A percentile compares a stretch with the other conserved stretches of the same genome.
phyloP scores from a whole-genome alignment of 1,139 yeast species.

The Hansenula anomala region DNA sequence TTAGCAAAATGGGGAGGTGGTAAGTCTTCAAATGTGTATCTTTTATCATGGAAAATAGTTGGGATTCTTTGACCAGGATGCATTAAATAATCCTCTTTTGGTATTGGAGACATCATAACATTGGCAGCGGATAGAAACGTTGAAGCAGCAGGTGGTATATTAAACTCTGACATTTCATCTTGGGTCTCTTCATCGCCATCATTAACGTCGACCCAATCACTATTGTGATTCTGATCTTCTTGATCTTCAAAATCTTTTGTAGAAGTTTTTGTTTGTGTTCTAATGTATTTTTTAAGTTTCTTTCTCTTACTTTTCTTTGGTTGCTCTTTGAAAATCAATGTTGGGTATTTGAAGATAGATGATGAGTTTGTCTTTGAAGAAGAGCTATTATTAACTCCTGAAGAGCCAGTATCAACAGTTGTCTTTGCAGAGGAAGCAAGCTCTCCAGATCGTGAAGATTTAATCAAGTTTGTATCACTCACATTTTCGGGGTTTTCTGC shows the following conservation, averaged over 20 bases:
- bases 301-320: conserved; percentile 14
- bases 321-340: conserved; percentile 6
- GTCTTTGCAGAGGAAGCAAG: no score
- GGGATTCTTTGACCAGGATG: conserved; percentile 52
- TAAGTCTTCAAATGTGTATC: conserved; percentile 59
- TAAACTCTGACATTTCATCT: conserved; percentile 25
- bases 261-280: conserved; percentile 24
- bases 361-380: background rate
- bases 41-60: conserved; percentile 74
- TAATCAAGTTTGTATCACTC: background rate
- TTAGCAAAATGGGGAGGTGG: conserved; percentile 44
- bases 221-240: background rate
- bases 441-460: no score
- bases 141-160: conserved; percentile 50
- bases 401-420: no score
- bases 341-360: conserved; percentile 3
- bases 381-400: background rate
- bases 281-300: conserved; percentile 25
- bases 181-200: conserved; percentile 3
- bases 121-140: conserved; percentile 54
- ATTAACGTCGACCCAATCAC: conserved; percentile 1
- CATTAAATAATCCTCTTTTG: conserved; percentile 61
- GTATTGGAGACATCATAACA: conserved; percentile 76
- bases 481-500: background rate
- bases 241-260: no score